These are phyloP conservation scores for Neonectria faginata DNA, from an alignment of 2,329 filamentous ascomycete species.

Conservation along the genomic window DNA sequence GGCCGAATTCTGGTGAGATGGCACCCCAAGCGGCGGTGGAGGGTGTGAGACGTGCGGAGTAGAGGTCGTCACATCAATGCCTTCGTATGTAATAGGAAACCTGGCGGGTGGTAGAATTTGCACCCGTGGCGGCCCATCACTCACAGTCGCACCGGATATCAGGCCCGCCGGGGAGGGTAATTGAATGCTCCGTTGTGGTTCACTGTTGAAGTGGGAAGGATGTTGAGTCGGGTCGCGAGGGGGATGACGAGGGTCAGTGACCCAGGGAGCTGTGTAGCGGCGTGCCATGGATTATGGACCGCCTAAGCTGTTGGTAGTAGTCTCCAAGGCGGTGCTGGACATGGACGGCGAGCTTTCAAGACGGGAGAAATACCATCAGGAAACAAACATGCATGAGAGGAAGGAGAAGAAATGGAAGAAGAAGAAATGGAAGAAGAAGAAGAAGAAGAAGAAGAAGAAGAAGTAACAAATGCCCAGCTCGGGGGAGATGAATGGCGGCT, in stretches of 20 bases:
- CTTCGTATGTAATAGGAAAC: conserved; percentile 29
- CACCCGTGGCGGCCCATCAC: conserved; percentile 29
- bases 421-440: conserved; percentile 9
- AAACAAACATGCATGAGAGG: conserved; percentile 22
- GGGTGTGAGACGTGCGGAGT: conserved; percentile 34
- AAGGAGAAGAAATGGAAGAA: conserved; percentile 10
- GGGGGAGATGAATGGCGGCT: conserved; percentile 34
- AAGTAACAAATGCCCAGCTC: conserved; percentile 34
- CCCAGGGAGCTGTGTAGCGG: conserved; percentile 39
- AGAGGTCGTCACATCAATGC: conserved; percentile 29
- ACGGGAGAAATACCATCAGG: conserved; percentile 28
- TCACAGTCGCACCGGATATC: conserved; percentile 34
- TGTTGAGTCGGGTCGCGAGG: conserved; percentile 41
- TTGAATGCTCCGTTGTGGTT: conserved; percentile 43
- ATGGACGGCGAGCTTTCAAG: conserved; percentile 32
- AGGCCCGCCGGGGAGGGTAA: conserved; percentile 45
- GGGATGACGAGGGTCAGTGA: conserved; percentile 35
- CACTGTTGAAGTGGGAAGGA: conserved; percentile 38
- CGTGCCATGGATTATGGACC: conserved; percentile 42
- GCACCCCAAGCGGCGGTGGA: conserved; percentile 25
- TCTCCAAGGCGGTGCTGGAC: conserved; percentile 39
- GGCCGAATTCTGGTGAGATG: conserved; percentile 26
- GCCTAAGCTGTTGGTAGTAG: conserved; percentile 30
- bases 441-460: neutral
- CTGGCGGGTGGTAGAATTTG: conserved; percentile 28